Percentiles rank a stretch among this genome's conserved stretches.
These are phyloP conservation scores for Lathyrus aphaca DNA, from an alignment of 306 rosid species.

Conservation along the genomic window DNA sequence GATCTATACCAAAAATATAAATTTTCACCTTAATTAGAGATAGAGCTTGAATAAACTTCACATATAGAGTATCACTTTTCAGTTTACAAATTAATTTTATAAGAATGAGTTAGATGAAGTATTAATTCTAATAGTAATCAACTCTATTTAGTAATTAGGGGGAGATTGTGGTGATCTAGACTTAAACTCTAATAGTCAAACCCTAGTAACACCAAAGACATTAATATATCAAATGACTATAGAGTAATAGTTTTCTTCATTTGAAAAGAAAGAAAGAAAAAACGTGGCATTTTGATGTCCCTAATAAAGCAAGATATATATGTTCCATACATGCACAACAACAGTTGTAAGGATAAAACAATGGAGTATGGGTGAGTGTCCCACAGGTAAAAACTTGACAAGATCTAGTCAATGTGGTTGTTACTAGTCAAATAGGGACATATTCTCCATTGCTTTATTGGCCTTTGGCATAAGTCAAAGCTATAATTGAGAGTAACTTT, in stretches of 20 bases:
- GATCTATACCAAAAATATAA: no score
- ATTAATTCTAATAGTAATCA: no score
- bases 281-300: conserved; percentile 4
- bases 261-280: background rate
- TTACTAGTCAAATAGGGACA: conserved; percentile 26
- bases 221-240: background rate
- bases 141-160: no score
- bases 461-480: conserved; percentile 36
- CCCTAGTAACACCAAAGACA: no score
- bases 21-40: no score
- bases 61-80: no score
- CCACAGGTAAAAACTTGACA: conserved; percentile 29
- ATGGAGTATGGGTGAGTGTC: conserved; percentile 20
- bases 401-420: conserved; percentile 17
- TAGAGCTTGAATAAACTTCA: no score
- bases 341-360: conserved; percentile 22
- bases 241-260: background rate
- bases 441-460: conserved; percentile 15
- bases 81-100: no score
- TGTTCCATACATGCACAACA: background rate
- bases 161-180: no score
- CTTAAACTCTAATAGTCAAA: no score
- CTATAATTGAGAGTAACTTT: conserved; percentile 38
- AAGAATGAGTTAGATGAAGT: no score
- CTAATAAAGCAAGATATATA: conserved; percentile 23